Conservation (phyloP, 768 basidiomycete species). For the Suillus variegatus region DNA sequence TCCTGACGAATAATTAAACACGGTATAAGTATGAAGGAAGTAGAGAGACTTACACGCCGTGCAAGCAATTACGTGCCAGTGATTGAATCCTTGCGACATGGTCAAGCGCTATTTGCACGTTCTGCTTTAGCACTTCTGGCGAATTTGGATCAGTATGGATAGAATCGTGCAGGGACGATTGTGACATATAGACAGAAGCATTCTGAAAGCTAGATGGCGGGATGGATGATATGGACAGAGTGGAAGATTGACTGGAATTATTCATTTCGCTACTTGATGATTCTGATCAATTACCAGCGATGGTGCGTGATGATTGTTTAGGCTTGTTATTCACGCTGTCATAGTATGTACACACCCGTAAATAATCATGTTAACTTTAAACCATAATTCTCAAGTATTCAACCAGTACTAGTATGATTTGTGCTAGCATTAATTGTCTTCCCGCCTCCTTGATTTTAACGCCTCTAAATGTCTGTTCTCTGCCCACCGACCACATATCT, state of each 20-base stretch:
- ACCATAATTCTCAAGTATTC: neutral
- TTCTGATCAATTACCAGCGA: neutral
- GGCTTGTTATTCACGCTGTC: neutral
- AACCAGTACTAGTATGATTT: conserved; percentile 1
- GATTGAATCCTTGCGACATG: conserved; percentile 50
- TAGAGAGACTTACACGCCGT: conserved; percentile 50
- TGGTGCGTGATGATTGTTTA: too few species aligned
- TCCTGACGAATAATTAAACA: conserved; percentile 29
- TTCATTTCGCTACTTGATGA: conserved; percentile 14
- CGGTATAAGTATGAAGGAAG: too few species aligned
- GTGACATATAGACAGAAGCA: conserved; percentile 26
- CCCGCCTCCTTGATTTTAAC: neutral
- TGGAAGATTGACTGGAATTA: conserved; percentile 11
- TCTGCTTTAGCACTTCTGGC: conserved; percentile 60
- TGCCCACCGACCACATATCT: conserved; percentile 52
- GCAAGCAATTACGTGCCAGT: conserved; percentile 48
- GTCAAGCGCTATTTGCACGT: conserved; percentile 48
- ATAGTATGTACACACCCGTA: neutral
- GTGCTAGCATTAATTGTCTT: neutral
- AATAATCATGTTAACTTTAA: neutral
- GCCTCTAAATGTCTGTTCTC: conserved; percentile 4
- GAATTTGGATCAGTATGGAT: conserved; percentile 53
- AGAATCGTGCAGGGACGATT: conserved; percentile 21
- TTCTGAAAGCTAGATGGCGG: conserved; percentile 15
- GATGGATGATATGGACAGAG: conserved; percentile 22